These are phyloP conservation scores for Arachis monticola DNA, from an alignment of 331 rosid species.

Conservation along the genomic window DNA sequence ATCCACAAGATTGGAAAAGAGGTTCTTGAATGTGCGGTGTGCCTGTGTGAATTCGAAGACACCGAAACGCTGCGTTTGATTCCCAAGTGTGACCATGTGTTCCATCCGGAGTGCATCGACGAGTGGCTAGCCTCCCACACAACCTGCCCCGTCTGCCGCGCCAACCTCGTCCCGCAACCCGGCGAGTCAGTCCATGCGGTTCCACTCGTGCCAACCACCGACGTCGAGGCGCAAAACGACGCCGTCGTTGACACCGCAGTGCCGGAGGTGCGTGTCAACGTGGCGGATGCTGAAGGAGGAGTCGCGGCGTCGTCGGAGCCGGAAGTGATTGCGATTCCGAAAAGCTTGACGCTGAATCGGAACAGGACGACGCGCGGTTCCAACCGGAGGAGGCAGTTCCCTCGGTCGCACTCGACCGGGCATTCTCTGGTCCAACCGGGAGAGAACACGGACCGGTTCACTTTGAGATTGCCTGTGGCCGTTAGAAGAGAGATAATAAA, in stretches of 20 bases:
- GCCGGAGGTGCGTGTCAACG: not conserved
- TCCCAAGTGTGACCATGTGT: conserved; percentile 94
- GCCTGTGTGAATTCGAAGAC: conserved; percentile 83
- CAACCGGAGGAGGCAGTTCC: conserved; percentile 47
- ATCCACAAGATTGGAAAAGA: conserved; percentile 72
- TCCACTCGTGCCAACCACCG: conserved; percentile 2
- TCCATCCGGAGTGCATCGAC: conserved; percentile 88
- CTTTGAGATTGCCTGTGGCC: conserved; percentile 72
- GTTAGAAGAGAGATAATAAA: conserved; percentile 70
- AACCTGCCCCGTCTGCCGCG: conserved; percentile 93
- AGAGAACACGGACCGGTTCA: conserved; percentile 80
- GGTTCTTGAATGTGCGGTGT: conserved; percentile 86
- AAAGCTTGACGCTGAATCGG: conserved; percentile 52
- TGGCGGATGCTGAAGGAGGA: not conserved
- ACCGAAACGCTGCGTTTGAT: conserved; percentile 83
- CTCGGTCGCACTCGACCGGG: conserved; percentile 89
- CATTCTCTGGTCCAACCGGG: conserved; percentile 80
- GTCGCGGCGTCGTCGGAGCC: not conserved
- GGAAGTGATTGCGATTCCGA: conserved; percentile 10
- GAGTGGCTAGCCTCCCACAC: conserved; percentile 77
- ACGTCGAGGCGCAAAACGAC: conserved; percentile 54
- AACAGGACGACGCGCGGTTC: conserved; percentile 76
- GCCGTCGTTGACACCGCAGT: conserved; percentile 25
- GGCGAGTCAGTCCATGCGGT: conserved; percentile 39
- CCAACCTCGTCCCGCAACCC: conserved; percentile 63